Base-by-base conservation (phyloP, 1,284 basidiomycete genomes). In the Pseudozyma sp. region DNA sequence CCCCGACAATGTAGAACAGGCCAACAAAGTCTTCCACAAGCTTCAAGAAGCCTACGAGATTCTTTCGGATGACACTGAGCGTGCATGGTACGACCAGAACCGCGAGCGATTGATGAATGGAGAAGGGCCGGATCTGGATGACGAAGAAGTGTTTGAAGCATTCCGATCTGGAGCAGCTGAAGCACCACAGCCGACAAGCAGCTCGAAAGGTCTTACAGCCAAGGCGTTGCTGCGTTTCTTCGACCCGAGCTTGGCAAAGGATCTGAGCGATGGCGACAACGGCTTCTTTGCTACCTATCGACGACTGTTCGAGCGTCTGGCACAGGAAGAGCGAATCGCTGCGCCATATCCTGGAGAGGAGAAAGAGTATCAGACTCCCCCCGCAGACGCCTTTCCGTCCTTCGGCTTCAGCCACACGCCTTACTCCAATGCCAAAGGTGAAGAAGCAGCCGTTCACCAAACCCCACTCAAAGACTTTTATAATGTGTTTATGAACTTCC, bases 31-130 rank as follows among this genome's bases (percentile, higher is more conserved):
- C 21, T 99, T 99, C 85, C 91, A 94, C 12, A 87, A 90, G 49
- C 87, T 99, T 14, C 95, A 97, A 80, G 93, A 95, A 78, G 96
- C 96, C 0, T 98, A 97, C 83, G 96, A 98, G 89, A 95, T 83
- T 16, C 80, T 83, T 2, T 78, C 70, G 1, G 83, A 84, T 40
- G 81, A 80, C 49, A 74, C 70, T 39, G 95, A 99, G 88, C 89
- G 96, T 70, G 95, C 96, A 45, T 99, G 95, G 93, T 99, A 99
- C 85, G 96, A 99, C 85, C 91, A 91, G n/a, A 95, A 98, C 85
- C 90, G 93, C 49, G 91, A 93, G 38, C 92, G 92, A n/a, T 66
- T 85, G 55, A 59, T 83, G 48, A 66, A 73, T n/a, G 81, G 79
- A 21, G 75, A 65, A 2, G 71, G 67, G 2, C 74, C 75, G 5